Base-by-base conservation (phyloP, 208 protist genomes). In the Leishmania arabica region DNA sequence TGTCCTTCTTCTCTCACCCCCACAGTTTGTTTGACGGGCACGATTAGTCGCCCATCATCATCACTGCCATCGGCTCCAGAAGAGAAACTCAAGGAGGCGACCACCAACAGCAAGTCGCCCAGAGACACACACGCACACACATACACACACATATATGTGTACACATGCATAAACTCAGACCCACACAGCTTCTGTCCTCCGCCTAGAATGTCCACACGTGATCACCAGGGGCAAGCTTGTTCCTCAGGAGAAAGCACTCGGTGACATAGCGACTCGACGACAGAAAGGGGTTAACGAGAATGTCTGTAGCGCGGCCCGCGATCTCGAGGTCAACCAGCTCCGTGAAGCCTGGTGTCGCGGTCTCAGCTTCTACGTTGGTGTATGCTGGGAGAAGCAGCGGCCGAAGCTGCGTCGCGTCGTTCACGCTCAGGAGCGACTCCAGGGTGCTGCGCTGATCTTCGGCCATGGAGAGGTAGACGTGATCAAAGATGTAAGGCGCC, bases 261-360 rank as follows among this genome's bases (percentile, higher is more conserved):
- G 88, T 69, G 11, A 89, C 87, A 68, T 90, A 89, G 54, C 84
- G 86, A 62, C 89, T 91, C 1, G 86, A 24, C 0, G 40, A 51
- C 27, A 90, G 51, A 45, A 87, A 95, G 3, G 89, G 83, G 75
- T 75, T 91, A 13, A 93, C 65, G 49, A 95, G 58, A 42, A 93
- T 42, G 13, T 78, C 74, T 8, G 80, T 70, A 0, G 91, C 89
- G 31, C 74, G 65, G 49, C 84, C 82, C 2, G 89, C 86, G 24
- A 90, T 84, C 37, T 87, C 88, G 27, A 91, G 56, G 45, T 90
- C 88, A 0, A 91, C 79, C 66, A 90, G 53, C 80, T 90, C 88
- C 24, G 84, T 84, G 42, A 82, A 81, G 0, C 81, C 86, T 37
- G 77, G 78, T 27, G 72, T 75, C 15, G 51, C 37, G 15, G 64